phyloP scores from a whole-genome alignment of 2,329 filamentous ascomycete genomes.

The Epichloe typhina region DNA sequence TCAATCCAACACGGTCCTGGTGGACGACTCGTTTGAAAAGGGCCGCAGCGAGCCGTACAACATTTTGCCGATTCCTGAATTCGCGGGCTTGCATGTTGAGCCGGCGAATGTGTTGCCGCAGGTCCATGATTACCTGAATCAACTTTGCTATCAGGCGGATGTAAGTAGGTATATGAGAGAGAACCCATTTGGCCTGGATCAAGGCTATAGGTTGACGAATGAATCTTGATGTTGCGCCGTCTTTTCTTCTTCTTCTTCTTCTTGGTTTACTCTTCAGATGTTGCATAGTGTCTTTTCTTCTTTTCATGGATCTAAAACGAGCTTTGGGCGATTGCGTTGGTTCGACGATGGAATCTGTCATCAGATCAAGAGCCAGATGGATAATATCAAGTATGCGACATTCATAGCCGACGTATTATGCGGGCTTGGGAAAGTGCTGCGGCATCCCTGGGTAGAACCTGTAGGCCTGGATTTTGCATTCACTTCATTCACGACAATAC shows the following conservation, averaged over 20 bases:
- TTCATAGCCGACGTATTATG: background rate
- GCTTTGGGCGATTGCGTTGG: background rate
- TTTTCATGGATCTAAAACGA: background rate
- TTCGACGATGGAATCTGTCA: too few relatives aligned
- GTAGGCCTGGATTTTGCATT: too few relatives aligned
- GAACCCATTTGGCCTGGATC: constrained; percentile 33
- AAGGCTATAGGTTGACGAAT: constrained; percentile 11
- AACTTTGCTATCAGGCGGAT: constrained; percentile 39
- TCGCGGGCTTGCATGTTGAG: constrained; percentile 35
- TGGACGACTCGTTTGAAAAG: constrained; percentile 78
- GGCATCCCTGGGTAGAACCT: background rate
- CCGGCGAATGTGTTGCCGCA: constrained; percentile 34
- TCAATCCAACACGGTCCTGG: constrained; percentile 76
- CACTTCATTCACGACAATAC: too few relatives aligned
- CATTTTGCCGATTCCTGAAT: constrained; percentile 69
- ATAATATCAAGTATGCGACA: too few relatives aligned
- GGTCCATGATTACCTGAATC: constrained; percentile 49
- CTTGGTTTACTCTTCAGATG: background rate
- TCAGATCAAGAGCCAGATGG: too few relatives aligned
- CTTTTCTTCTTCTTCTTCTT: background rate
- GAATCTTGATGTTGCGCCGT: background rate
- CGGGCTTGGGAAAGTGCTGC: background rate
- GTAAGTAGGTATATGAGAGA: constrained; percentile 47
- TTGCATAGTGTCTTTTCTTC: background rate
- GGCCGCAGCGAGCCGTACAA: constrained; percentile 74